Percentiles rank a stretch among this genome's conserved stretches.
Conservation (phyloP, 2,329 filamentous ascomycete genomes). For the Chalara sp. region DNA sequence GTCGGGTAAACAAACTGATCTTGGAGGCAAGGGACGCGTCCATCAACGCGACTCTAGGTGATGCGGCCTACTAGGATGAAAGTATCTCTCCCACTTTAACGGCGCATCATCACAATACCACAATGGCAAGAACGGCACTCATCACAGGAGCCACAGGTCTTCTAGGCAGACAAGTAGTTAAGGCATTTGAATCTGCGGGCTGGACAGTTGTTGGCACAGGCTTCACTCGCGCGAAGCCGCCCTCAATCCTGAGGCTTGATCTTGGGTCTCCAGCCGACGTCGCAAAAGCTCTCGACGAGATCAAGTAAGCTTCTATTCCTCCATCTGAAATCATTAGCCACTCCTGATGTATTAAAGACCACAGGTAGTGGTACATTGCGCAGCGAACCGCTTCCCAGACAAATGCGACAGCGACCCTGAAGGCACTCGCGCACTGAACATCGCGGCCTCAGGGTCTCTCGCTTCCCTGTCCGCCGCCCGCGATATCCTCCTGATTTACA, state of each 20-base stretch:
- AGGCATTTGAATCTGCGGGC: slow-evolving; percentile 57
- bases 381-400: slow-evolving; percentile 83
- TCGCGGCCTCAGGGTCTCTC: slow-evolving; percentile 61
- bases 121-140: slow-evolving; percentile 48
- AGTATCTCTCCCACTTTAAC: not conserved
- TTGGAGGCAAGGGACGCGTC: not conserved
- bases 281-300: slow-evolving; percentile 41
- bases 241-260: slow-evolving; percentile 47
- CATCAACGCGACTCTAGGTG: not conserved
- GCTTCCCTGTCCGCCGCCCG: slow-evolving; percentile 58
- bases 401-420: slow-evolving; percentile 75
- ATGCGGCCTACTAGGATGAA: not conserved
- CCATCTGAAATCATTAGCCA: slow-evolving; percentile 1
- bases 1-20: not conserved
- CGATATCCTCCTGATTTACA: slow-evolving; percentile 63
- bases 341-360: slow-evolving; percentile 44
- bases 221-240: slow-evolving; percentile 65
- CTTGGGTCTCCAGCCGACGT: slow-evolving; percentile 35
- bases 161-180: slow-evolving; percentile 71
- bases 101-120: slow-evolving; percentile 4
- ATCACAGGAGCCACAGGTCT: slow-evolving; percentile 82
- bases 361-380: slow-evolving; percentile 75
- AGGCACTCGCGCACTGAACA: slow-evolving; percentile 67
- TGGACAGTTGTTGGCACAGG: slow-evolving; percentile 72
- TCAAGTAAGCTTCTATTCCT: slow-evolving; percentile 40